Conservation (phyloP, 2,329 filamentous ascomycete genomes). For the Chaetomiaceae sp. region DNA sequence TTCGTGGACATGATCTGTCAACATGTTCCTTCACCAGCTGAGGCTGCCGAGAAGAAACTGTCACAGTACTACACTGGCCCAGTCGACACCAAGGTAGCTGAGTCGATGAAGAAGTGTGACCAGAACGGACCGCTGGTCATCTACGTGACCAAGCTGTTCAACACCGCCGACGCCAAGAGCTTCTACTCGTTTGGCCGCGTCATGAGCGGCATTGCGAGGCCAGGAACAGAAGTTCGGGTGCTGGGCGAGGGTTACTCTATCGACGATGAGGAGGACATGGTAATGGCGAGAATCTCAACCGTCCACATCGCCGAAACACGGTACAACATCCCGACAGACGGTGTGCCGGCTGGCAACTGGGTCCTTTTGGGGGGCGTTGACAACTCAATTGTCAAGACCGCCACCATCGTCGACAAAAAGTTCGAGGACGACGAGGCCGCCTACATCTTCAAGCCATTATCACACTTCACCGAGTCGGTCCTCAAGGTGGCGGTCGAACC, state of each 20-base stretch:
- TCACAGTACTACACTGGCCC: constrained; percentile 91
- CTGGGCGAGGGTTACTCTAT: constrained; percentile 93
- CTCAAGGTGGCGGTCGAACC: constrained; percentile 98
- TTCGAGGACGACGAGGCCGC: constrained; percentile 85
- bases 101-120: constrained; percentile 76
- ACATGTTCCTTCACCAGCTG: constrained; percentile 81
- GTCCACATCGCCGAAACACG: constrained; percentile 89
- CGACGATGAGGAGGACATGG: constrained; percentile 98
- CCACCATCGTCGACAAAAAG: constrained; percentile 77
- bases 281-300: constrained; percentile 73
- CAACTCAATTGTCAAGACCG: constrained; percentile 97
- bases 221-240: constrained; percentile 79
- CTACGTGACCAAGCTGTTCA: constrained; percentile 91
- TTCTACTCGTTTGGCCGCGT: constrained; percentile 91
- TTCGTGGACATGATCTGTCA: constrained; percentile 95
- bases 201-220: constrained; percentile 82
- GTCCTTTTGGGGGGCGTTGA: constrained; percentile 90
- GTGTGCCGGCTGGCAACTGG: constrained; percentile 89
- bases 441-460: constrained; percentile 89
- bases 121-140: constrained; percentile 89
- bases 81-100: constrained; percentile 72
- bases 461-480: constrained; percentile 94
- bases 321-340: constrained; percentile 88
- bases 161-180: constrained; percentile 79
- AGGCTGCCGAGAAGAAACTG: constrained; percentile 70